Evolutionary conservation across 306 rosid species (phyloP), one percentile per base, ranked within the genome.

Genomic region (Phaseolus lunatus): DNA sequence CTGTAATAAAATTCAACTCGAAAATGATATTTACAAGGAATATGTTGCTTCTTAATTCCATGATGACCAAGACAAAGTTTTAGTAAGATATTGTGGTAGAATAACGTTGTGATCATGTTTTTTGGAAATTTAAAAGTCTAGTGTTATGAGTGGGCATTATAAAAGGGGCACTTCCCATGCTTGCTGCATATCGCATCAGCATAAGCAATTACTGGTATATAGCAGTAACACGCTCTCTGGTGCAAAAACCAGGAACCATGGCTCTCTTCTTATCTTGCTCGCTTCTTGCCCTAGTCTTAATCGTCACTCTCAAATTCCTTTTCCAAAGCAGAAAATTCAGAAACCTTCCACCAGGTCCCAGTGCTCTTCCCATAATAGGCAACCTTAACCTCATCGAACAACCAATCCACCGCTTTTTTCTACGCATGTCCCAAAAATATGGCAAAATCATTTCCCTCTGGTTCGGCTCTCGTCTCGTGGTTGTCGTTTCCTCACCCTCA

Each of bases 381-480:
- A 65, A 65, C 49, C 70, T 65, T 0, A 65, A 65, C 18, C 70
- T 65, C 29, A 3, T 65, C 4, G 31, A 37, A 19, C 27, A n/a
- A 5, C 70, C 70, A 19, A 19, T 65, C n/a, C 70, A 65, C 70
- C 70, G 70, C 0, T n/a, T 11, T 16, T 39, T 65, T 1, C 70
- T 10, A 3, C 49, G 49, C 50, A 5, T 65, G 24, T 37, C 70
- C 8, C 27, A 65, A 37, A 39, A 65, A 65, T 39, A 65, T 2
- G 70, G 70, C 3, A 19, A 65, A 1, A 11, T 35, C 4, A 3
- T 33, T 0, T 65, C 70, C 29, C 45, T 65, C 3, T 65, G 70
- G 70, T 37, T 65, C 10, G 70, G 70, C 1, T 65, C 70, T 1
- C 70, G 70, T 11, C 70, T 65, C 1, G 70, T 23, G 4, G 70